Percentiles rank a stretch among this genome's conserved stretches.
Conservation (phyloP, 306 rosid species). For the Comarum palustre region DNA sequence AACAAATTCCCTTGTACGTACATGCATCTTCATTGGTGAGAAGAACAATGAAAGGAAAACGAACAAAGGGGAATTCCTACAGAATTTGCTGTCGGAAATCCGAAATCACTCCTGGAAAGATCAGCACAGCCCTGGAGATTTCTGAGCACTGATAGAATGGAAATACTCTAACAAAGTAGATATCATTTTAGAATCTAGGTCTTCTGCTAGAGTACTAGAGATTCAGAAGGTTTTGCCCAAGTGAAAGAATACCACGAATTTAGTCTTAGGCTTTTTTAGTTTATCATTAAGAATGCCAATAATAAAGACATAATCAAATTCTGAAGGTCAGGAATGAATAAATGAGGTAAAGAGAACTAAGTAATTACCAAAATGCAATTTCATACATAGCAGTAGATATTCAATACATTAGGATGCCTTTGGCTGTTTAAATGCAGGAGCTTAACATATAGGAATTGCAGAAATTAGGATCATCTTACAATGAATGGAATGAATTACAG, state of each 20-base stretch:
- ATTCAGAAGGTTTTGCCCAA: background rate
- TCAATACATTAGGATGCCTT: background rate
- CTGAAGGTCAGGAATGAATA: background rate
- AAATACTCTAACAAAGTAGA: background rate
- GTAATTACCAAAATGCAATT: background rate
- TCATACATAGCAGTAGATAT: background rate
- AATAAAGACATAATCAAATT: background rate
- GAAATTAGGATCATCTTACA: slow-evolving; percentile 10
- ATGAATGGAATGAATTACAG: background rate
- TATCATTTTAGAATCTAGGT: background rate
- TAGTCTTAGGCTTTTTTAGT: background rate
- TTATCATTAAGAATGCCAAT: background rate
- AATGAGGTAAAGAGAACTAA: background rate
- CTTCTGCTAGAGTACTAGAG: background rate
- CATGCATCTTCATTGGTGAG: background rate
- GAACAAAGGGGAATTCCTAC: too few species aligned
- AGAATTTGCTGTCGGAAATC: too few species aligned
- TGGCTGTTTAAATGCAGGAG: background rate
- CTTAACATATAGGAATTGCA: background rate
- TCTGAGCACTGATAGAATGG: background rate
- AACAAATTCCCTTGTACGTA: background rate
- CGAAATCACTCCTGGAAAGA: background rate
- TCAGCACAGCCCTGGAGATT: background rate
- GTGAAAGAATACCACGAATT: background rate
- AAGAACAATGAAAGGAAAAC: background rate